Evolutionary conservation across 106 monocot species (phyloP).

Genomic region (Agapanthus africanus): DNA sequence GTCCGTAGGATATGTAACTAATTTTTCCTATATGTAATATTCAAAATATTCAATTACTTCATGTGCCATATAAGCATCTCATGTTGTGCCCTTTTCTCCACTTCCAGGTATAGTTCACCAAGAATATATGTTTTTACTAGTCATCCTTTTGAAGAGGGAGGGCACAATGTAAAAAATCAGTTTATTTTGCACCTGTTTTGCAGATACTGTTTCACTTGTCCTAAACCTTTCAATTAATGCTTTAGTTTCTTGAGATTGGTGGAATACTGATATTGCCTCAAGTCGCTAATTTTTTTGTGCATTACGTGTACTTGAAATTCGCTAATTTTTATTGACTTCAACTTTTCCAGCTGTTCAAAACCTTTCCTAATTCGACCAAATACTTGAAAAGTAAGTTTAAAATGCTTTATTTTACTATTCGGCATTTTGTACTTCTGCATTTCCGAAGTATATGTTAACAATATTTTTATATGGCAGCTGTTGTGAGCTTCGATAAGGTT

Average conservation of each 20-base stretch:
- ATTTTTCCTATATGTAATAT: no score
- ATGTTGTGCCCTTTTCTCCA: background rate
- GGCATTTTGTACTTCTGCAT: background rate
- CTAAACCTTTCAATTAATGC: no score
- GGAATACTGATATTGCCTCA: no score
- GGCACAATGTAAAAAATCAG: no score
- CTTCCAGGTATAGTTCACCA: background rate
- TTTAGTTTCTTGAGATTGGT: no score
- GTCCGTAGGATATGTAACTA: no score
- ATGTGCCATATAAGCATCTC: background rate
- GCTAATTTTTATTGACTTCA: background rate
- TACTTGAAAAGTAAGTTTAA: conserved; percentile 69
- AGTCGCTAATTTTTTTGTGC: no score
- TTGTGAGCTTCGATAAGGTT: conserved; percentile 81
- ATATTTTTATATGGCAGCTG: conserved; percentile 25
- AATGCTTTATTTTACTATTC: background rate
- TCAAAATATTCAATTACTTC: background rate
- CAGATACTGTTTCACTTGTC: no score
- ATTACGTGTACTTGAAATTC: no score
- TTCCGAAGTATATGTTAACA: background rate
- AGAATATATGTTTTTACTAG: background rate
- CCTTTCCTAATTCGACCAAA: conserved; percentile 54
- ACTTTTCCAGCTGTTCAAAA: conserved; percentile 6
- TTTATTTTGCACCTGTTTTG: no score
- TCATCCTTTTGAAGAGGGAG: background rate